Evolutionary conservation across 768 basidiomycete genomes (phyloP).

Genomic region (Kwoniella mangroviensis): DNA sequence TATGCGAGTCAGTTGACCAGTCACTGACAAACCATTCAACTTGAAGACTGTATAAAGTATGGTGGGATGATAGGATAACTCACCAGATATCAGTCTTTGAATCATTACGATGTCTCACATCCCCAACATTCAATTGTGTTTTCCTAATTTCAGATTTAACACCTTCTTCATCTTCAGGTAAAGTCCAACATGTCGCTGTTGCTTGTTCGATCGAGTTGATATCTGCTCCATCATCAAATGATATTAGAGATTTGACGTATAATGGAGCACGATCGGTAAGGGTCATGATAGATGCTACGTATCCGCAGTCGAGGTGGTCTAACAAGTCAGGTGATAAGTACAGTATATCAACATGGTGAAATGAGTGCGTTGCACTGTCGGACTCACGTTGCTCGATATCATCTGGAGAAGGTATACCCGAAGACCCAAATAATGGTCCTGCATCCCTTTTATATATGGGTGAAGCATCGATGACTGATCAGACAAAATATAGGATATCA

Average conservation of each 20-base stretch:
- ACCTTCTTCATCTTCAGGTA: background rate
- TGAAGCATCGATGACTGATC: background rate
- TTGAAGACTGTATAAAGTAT: background rate
- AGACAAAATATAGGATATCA: background rate
- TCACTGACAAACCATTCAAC: background rate
- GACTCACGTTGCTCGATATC: background rate
- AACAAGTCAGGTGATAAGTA: background rate
- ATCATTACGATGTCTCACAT: conserved; percentile 1
- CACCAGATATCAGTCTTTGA: conserved; percentile 1
- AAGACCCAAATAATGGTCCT: background rate
- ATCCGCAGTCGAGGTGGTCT: background rate
- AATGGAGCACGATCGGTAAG: background rate
- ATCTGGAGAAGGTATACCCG: background rate
- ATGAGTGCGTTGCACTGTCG: too few species aligned
- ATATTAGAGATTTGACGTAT: background rate
- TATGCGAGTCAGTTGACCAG: too few species aligned
- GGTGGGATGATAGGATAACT: background rate
- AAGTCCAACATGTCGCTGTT: background rate
- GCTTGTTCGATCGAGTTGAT: background rate
- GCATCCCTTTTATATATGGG: background rate
- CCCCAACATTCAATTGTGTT: background rate
- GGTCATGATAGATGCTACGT: background rate
- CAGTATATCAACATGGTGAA: too few species aligned
- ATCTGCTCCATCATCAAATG: background rate
- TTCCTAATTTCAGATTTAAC: background rate